Base-by-base conservation (phyloP, 805 yeast species). In the Cyberlindnera xylosilytica region DNA sequence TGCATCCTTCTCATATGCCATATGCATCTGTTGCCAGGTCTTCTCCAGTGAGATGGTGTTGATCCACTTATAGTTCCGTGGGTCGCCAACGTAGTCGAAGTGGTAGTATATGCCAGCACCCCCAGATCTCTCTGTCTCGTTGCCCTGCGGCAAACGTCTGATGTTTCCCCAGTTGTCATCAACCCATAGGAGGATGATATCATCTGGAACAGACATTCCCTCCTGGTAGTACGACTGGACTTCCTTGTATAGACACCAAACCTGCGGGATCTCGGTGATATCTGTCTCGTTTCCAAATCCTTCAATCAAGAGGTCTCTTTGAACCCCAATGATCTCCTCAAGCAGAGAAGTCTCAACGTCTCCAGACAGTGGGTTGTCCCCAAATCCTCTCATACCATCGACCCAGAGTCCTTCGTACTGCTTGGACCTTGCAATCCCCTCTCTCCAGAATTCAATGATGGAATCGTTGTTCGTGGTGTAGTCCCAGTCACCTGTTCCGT, bases 161-260 rank as follows among this genome's bases (percentile, higher is more conserved):
- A 45, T 45, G 34, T 45, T 45, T 16, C 48, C 48, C 48, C 48
- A 45, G 35, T 45, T 45, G 32, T 45, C 48, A 18, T 45, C 48
- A 6, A 40, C 44, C 48, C 48, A 45, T 2, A 45, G 33, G 9
- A 45, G 33, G 9, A 34, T 41, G 26, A 45, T 45, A 18, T 45
- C 48, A 18, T 41, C 45, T 13, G 48, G 48, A 7, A 45, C 48
- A 8, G 15, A 12, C 42, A 45, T 38, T 1, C 48, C 48, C 15
- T 41, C 20, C 20, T 45, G 42, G 30, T 38, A 45, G 23, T 45
- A 45, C 2, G 42, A 22, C 37, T 45, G 48, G 13, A 45, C 48
- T 27, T 45, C 48, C 15, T 45, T 45, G 30, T 45, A 45, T 4
- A 45, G 33, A 19, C 48, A 45, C 48, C 48, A 45, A 13, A 41